Base-by-base conservation (phyloP, 1,284 basidiomycete species). In the Neolentinus lepideus region DNA sequence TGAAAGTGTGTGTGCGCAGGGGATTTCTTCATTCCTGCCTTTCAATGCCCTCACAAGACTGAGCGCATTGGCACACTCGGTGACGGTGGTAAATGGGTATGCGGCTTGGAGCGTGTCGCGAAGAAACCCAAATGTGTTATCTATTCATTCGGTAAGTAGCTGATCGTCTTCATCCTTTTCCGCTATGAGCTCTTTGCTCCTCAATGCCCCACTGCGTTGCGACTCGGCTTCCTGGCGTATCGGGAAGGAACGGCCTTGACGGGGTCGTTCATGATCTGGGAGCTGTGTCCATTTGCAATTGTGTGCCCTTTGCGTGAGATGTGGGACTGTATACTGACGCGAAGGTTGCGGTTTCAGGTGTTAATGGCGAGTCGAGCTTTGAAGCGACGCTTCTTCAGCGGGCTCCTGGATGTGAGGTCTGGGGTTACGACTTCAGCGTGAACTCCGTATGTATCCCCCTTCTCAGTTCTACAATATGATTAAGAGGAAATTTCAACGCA, bases 331-430 rank as follows among this genome's bases (percentile, higher is more conserved):
- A 21, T n/a, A 16, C 38, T 43, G 16, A 43, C 16, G 38, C n/a
- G 19, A 21, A 9, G 38, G 38, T n/a, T 43, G 16, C n/a, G 4
- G 12, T 43, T 43, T 16, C 51, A 77, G 76, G 75, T 21, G 61
- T 80, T 58, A 80, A 79, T 52, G 69, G 68, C 64, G 78, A 81
- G 59, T 80, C 78, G 3, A 80, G 79, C n/a, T 80, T 78, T 57
- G 79, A 80, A 57, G 73, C 77, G 3, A 71, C 71, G 22, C 56
- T 81, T 33, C 69, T 81, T 58, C 67, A 69, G 43, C 67, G 67
- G 22, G 72, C 70, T 8, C 68, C 71, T 1, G 62, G 64, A 4
- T 79, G 78, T 56, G 62, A 79, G 55, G 61, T 75, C n/a, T 81
- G 71, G 63, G 79, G 80, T 35, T 81, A 81, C 60, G 79, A 80